A percentile compares a stretch with the other conserved stretches of the same genome.
Evolutionary conservation across 192 early-diverging fungal species (phyloP).

Genomic region (Jimgerdemannia lactiflua): DNA sequence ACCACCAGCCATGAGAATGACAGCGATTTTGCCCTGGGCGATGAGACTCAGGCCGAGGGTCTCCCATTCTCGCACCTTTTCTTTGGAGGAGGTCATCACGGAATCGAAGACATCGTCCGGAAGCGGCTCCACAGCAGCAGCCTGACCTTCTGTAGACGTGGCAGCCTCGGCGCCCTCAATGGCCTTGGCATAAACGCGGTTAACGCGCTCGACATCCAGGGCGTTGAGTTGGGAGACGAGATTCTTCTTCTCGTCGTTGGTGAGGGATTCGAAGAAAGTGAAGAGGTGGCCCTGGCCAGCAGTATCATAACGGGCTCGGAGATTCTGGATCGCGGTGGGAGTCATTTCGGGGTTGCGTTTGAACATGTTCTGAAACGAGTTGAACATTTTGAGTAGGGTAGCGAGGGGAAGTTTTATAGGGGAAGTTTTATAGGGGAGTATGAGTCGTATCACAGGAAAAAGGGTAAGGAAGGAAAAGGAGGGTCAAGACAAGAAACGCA

Average conservation of each 20-base stretch:
- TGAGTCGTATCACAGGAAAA: no score
- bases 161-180: conserved; percentile 24
- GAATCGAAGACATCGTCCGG: conserved; percentile 57
- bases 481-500: no score
- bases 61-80: conserved; percentile 57
- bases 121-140: conserved; percentile 58
- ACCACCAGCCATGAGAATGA: conserved; percentile 90
- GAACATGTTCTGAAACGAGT: not conserved
- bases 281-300: conserved; percentile 88
- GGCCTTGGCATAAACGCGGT: conserved; percentile 68
- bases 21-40: conserved; percentile 77
- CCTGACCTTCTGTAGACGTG: conserved; percentile 23
- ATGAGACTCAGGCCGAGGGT: conserved; percentile 70
- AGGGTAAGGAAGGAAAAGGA: no score
- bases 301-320: conserved; percentile 34
- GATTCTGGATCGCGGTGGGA: not conserved
- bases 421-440: no score
- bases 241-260: conserved; percentile 41
- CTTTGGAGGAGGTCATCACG: conserved; percentile 33
- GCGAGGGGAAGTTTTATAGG: no score
- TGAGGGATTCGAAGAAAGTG: conserved; percentile 69
- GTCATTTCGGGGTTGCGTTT: not conserved
- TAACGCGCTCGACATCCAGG: conserved; percentile 74
- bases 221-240: conserved; percentile 62
- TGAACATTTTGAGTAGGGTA: not conserved